Conservation (phyloP, 2,329 filamentous ascomycete species). For the Daldinia sp. region DNA sequence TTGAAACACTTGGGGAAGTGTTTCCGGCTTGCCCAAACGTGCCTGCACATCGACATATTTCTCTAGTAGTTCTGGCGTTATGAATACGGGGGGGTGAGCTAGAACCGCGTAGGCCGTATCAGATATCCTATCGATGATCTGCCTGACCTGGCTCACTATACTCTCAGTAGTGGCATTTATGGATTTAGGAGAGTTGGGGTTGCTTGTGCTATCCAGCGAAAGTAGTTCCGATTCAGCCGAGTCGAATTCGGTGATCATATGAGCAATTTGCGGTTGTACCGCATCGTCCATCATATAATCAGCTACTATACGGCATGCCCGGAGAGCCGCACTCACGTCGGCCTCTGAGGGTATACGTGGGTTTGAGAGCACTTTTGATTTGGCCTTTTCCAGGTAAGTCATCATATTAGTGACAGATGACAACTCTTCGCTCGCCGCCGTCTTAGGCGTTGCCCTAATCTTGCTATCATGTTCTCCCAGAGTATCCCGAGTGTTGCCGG, state of each 20-base stretch:
- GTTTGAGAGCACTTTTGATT: constrained; percentile 44
- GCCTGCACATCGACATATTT: constrained; percentile 83
- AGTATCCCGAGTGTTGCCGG: constrained; percentile 10
- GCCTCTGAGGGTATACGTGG: constrained; percentile 47
- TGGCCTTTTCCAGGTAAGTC: constrained; percentile 45
- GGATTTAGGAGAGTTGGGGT: constrained; percentile 25
- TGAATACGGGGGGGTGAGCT: constrained; percentile 80
- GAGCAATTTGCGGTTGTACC: constrained; percentile 49
- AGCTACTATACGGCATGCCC: constrained; percentile 48
- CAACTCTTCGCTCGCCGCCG: constrained; percentile 37
- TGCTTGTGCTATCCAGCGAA: constrained; percentile 49
- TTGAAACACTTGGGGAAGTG: constrained; percentile 82
- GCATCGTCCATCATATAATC: constrained; percentile 50
- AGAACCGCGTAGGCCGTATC: constrained; percentile 76
- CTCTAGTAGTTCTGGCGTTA: constrained; percentile 78
- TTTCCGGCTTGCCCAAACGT: constrained; percentile 77
- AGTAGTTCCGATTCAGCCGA: constrained; percentile 54
- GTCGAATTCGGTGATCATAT: constrained; percentile 52
- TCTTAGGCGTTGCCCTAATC: constrained; percentile 11
- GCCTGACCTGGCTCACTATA: constrained; percentile 53
- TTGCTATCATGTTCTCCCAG: constrained; percentile 12
- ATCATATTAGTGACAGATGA: constrained; percentile 48
- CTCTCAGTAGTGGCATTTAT: constrained; percentile 29
- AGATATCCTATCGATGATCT: constrained; percentile 66
- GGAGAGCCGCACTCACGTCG: constrained; percentile 48